phyloP scores from a whole-genome alignment of 164 flowering plant species.

The Chimonanthus salicifolius region DNA sequence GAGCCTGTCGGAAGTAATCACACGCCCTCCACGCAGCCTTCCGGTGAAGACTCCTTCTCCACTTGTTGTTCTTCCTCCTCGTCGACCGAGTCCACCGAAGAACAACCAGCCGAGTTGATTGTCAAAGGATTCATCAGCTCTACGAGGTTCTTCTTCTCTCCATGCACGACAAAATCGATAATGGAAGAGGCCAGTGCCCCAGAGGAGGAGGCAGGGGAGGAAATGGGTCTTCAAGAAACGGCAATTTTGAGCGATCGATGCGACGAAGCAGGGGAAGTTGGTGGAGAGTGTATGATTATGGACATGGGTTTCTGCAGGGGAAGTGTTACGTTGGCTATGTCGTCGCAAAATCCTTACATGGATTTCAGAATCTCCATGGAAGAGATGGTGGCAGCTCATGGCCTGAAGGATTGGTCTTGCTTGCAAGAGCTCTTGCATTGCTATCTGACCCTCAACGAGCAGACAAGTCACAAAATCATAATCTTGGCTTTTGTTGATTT shows the following conservation, averaged over 20 bases:
- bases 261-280: slow-evolving; percentile 1
- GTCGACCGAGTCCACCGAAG: background rate
- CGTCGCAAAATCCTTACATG: slow-evolving; percentile 47
- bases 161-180: slow-evolving; percentile 18
- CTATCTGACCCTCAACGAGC: slow-evolving; percentile 54
- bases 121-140: slow-evolving; percentile 5
- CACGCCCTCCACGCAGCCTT: background rate
- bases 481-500: slow-evolving; percentile 16
- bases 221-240: background rate
- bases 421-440: slow-evolving; percentile 57
- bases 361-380: slow-evolving; percentile 72
- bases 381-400: slow-evolving; percentile 72
- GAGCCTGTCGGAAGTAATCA: background rate
- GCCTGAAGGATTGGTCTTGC: slow-evolving; percentile 49
- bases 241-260: background rate
- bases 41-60: slow-evolving; percentile 2
- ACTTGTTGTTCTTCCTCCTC: slow-evolving; percentile 8
- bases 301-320: slow-evolving; percentile 24
- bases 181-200: background rate
- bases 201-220: background rate
- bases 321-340: slow-evolving; percentile 45
- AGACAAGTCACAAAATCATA: slow-evolving; percentile 20
- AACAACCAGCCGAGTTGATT: background rate
- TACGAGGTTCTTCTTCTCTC: slow-evolving; percentile 17
- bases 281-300: background rate